phyloP scores from a whole-genome alignment of 2,329 filamentous ascomycete species.

The Malbranchea zuffiana region DNA sequence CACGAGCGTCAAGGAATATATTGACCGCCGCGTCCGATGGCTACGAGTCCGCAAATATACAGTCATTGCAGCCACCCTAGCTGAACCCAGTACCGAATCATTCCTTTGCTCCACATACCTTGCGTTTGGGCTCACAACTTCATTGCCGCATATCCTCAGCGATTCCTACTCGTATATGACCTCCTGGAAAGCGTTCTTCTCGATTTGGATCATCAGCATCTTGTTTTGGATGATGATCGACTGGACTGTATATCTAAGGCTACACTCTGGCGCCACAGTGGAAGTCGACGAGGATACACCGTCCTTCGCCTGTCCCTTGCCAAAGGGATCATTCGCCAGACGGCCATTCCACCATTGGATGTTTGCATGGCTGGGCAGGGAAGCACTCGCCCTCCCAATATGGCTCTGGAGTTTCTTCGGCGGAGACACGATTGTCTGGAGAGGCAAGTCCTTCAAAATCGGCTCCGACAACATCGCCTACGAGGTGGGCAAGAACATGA shows the following conservation, averaged over 20 bases:
- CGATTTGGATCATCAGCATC: conserved; percentile 57
- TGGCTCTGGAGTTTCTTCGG: conserved; percentile 84
- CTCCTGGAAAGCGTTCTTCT: conserved; percentile 56
- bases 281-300: conserved; percentile 64
- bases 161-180: conserved; percentile 41
- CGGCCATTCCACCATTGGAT: conserved; percentile 62
- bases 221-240: conserved; percentile 64
- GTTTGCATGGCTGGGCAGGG: conserved; percentile 71
- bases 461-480: conserved; percentile 73
- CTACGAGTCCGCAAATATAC: conserved; percentile 90
- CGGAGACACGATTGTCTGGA: conserved; percentile 80
- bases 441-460: conserved; percentile 71
- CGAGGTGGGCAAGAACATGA: conserved; percentile 26
- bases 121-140: conserved; percentile 63
- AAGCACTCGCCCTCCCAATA: conserved; percentile 71
- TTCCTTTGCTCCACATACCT: conserved; percentile 74
- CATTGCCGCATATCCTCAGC: conserved; percentile 49
- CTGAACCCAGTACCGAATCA: conserved; percentile 86
- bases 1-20: conserved; percentile 67
- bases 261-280: conserved; percentile 64
- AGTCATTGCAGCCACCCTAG: conserved; percentile 73
- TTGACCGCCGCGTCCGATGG: conserved; percentile 76
- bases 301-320: conserved; percentile 50
- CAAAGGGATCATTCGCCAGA: conserved; percentile 35
- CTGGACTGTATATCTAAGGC: conserved; percentile 57